Evolutionary conservation across 192 early-diverging fungal genomes (phyloP), one percentile per base, ranked within the genome.

Genomic region (Podila epigama): DNA sequence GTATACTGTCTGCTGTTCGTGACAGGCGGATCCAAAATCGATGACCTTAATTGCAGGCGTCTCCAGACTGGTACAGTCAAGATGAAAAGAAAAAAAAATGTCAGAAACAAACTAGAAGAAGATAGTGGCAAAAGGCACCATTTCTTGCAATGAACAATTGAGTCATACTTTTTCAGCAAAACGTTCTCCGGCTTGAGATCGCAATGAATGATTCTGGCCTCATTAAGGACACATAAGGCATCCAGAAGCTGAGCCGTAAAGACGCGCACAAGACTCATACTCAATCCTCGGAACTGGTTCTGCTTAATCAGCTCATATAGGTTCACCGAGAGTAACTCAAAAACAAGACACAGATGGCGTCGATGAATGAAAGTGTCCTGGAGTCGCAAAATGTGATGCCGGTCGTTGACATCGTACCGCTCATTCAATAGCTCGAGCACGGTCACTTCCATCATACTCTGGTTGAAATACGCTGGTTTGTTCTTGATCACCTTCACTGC

Each of bases 151-250:
- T 8, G 1, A 25, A 33, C 29, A 1, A 44, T 20, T 22, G 39
- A 1, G 48, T 37, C 88, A 75, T 70, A 92, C 90, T 88, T 91
- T 82, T 92, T 93, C 32, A 99, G 85, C 68, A 99, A 72, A 39
- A 98, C 94, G 75, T 99, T 99, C 81, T 99, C 96, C 4, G 98
- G 97, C 77, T 99, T 99, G 58, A 99, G 88, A 85, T 99, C 98
- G 58, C 96, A 96, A 79, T 99, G 98, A 52, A 99, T 98, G 33
- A 98, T 92, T 29, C 91, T 84, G 1, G 95, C 94, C 78, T 92
- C 88, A 78, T 89, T 92, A 25, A 99, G 75, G 12, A 98, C 86
- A 20, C 88, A 90, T 69, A 99, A 84, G 6, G 94, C 87, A 78
- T 98, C 96, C 60, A 99, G 82, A 28, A 99, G 92, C 79, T 99